Base-by-base conservation (phyloP, 306 rosid species). In the Citrullus colocynthis region DNA sequence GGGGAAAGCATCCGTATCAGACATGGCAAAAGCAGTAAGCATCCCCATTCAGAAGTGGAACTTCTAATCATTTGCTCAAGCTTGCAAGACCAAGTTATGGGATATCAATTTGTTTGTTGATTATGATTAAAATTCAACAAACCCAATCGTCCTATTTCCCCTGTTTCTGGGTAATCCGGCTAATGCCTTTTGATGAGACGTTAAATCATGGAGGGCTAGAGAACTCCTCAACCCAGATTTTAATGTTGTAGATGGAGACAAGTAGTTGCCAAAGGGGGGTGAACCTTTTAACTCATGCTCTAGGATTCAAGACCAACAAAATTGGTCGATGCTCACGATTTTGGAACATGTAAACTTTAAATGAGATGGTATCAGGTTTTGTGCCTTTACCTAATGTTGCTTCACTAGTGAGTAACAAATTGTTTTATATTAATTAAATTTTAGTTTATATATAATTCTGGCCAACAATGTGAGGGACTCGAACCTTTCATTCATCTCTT, bases 1-100 rank as follows among this genome's bases (percentile, higher is more conserved):
- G 83, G 75, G 98, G 97, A 70, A 94, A 94, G 87, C 97, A 94
- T 78, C 97, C 96, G 1, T 92, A 92, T 86, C 91, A 90, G 71
- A 90, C 84, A 76, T 86, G 95, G 94, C 89, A 81, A 80, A 89
- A 91, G 74, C 82, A 85, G 72, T 92, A 12, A 2, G 34, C 28
- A 36, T 65, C 28, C 20, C 17, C 28, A 24, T 37, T 65, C 49
- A 65, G 12, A 20, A 37, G 16, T 17, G 14, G 17, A 37, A 12
- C 36, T 20, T 11, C 17, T 11, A 11, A 5, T 67, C 55, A 21
- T 34, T 13, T 69, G 28, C 36, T 42, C 4, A 42, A 69, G 75
- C 36, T 42, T 69, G 56, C 56, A 20, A 69, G 10, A 12, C 34
- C 16, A 12, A 42, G 55, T n/a, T n/a, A 20, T 42, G 55, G 54